Conservation (phyloP, 192 early-diverging fungal genomes). For the Coemansia reversa region DNA sequence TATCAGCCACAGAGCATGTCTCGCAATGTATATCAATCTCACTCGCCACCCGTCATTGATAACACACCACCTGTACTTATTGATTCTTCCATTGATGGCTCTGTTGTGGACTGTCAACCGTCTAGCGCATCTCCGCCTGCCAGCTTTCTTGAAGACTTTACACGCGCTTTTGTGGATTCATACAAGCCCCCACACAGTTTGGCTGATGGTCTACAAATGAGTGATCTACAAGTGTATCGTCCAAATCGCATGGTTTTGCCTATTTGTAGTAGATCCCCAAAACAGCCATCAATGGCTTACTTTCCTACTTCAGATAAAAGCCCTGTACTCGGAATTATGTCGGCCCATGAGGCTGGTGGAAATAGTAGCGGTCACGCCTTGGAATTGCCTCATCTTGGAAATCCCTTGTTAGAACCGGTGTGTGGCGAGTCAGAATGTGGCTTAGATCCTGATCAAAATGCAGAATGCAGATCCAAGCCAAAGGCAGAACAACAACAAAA, state of each 20-base stretch:
- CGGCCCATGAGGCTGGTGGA: background rate
- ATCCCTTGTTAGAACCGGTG: background rate
- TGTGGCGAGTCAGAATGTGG: background rate
- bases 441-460: background rate
- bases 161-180: constrained; percentile 35
- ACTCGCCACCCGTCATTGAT: too few relatives aligned
- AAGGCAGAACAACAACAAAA: constrained; percentile 3
- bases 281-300: background rate
- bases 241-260: constrained; percentile 1
- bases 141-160: constrained; percentile 44
- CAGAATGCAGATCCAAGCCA: background rate
- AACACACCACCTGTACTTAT: background rate
- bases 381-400: background rate
- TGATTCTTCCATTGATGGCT: background rate
- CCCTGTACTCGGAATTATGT: background rate
- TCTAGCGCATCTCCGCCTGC: constrained; percentile 18
- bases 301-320: background rate
- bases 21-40: background rate
- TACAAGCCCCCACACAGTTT: constrained; percentile 12
- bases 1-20: constrained; percentile 1
- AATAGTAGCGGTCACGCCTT: background rate
- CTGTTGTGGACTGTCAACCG: background rate
- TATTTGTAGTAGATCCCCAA: background rate
- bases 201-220: background rate
- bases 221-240: background rate